A percentile compares a stretch with the other conserved stretches of the same genome.
These are phyloP conservation scores for Talaromyces adpressus DNA, from an alignment of 495 filamentous ascomycete genomes.

Conservation along the genomic window DNA sequence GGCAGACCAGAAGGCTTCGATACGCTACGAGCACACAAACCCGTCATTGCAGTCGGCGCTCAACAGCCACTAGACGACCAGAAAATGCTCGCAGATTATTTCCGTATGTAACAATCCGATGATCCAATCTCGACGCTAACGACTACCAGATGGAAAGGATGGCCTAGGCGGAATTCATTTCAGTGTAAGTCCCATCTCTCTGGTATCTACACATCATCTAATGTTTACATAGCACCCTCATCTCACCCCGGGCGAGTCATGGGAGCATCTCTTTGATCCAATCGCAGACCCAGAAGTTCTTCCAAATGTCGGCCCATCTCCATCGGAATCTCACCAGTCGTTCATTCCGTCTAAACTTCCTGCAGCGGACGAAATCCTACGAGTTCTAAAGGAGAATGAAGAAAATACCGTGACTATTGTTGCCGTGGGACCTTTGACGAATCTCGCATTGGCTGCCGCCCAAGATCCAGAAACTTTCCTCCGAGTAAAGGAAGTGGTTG, in stretches of 20 bases:
- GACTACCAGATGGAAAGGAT: conserved; percentile 68
- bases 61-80: conserved; percentile 80
- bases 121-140: too few relatives aligned
- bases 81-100: conserved; percentile 78
- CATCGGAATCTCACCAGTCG: conserved; percentile 29
- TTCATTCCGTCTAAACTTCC: conserved; percentile 68
- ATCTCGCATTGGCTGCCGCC: conserved; percentile 79
- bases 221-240: conserved; percentile 65
- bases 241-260: conserved; percentile 72
- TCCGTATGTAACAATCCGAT: too few relatives aligned
- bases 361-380: conserved; percentile 80
- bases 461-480: conserved; percentile 83
- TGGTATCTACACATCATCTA: conserved; percentile 9
- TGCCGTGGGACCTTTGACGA: conserved; percentile 85
- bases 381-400: conserved; percentile 68
- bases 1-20: conserved; percentile 62
- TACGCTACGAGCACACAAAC: conserved; percentile 59
- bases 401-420: conserved; percentile 81
- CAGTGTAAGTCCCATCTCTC: conserved; percentile 43
- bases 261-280: conserved; percentile 71
- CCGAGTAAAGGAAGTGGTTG: conserved; percentile 78
- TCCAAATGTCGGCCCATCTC: conserved; percentile 23
- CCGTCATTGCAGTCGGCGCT: conserved; percentile 80
- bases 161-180: conserved; percentile 87
- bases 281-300: conserved; percentile 31